These are phyloP conservation scores for Solanum pinnatisectum DNA, from an alignment of 257 asterid genomes.

Conservation along the genomic window DNA sequence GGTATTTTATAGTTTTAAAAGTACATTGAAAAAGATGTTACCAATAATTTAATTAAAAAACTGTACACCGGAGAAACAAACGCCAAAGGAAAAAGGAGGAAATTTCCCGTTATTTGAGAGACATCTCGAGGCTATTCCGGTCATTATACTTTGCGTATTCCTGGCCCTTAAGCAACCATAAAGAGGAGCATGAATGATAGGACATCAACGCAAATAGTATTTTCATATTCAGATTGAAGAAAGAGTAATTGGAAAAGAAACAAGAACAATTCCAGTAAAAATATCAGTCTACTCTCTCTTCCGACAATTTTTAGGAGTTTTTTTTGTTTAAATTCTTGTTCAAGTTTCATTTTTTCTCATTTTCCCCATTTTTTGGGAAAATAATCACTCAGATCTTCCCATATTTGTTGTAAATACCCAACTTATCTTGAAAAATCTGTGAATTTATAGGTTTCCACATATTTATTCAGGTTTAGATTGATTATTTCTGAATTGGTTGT, in stretches of 20 bases:
- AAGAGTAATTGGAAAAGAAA: not conserved
- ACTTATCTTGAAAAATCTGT: not conserved
- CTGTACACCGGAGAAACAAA: not conserved
- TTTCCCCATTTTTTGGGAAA: slow-evolving; percentile 11
- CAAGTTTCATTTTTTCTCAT: slow-evolving; percentile 4
- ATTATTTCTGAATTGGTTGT: not conserved
- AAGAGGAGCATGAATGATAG: slow-evolving; percentile 8
- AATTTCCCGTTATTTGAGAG: slow-evolving; percentile 19
- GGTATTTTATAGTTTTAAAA: not conserved
- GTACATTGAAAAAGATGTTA: not conserved
- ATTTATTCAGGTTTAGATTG: not conserved
- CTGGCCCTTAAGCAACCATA: slow-evolving; percentile 6
- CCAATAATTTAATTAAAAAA: not conserved
- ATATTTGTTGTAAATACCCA: slow-evolving; percentile 1
- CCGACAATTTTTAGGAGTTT: not conserved
- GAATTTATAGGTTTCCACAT: not conserved
- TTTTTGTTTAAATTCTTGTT: not conserved
- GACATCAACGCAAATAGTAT: not conserved
- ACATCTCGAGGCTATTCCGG: slow-evolving; percentile 20
- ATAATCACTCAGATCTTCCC: slow-evolving; percentile 4
- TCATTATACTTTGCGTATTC: slow-evolving; percentile 9
- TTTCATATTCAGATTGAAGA: not conserved
- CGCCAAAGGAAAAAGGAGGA: not conserved
- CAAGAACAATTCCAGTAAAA: not conserved
- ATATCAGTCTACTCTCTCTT: not conserved